phyloP scores from a whole-genome alignment of 2,329 filamentous ascomycete species.

The Cylindrodendrum hubeiense region DNA sequence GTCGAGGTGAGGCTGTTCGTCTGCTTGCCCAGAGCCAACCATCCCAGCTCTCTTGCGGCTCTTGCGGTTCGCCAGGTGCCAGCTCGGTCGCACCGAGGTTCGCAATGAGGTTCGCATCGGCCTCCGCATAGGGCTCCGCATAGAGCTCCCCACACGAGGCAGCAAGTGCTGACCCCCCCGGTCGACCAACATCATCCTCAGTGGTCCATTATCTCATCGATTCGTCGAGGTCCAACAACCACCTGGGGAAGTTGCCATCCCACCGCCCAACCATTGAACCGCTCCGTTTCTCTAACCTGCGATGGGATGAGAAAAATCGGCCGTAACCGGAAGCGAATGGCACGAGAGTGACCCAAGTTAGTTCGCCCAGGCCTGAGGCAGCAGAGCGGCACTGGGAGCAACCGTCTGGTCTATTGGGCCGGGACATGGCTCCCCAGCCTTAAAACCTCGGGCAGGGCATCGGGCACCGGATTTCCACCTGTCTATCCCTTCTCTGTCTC shows the following conservation, averaged over 20 bases:
- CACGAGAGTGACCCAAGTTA: not conserved
- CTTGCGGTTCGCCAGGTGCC: constrained; percentile 28
- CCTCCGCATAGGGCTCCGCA: constrained; percentile 2
- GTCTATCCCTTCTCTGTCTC: not conserved
- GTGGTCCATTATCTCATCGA: constrained; percentile 1
- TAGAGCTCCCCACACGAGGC: constrained; percentile 16
- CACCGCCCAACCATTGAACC: not conserved
- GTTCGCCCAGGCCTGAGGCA: constrained; percentile 15
- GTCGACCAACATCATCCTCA: constrained; percentile 1
- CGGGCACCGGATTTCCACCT: not conserved
- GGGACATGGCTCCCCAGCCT: not conserved
- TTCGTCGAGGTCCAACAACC: not conserved
- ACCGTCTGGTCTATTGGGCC: not conserved
- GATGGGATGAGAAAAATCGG: constrained; percentile 1
- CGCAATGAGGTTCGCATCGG: constrained; percentile 24
- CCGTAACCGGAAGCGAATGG: not conserved
- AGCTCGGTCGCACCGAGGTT: constrained; percentile 24
- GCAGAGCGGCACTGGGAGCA: not conserved
- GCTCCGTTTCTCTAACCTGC: not conserved
- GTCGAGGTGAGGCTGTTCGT: constrained; percentile 13
- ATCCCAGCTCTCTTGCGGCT: constrained; percentile 24
- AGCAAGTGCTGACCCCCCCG: constrained; percentile 1
- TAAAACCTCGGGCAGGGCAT: constrained; percentile 4
- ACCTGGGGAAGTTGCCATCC: not conserved
- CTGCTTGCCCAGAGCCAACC: constrained; percentile 29